Conservation (phyloP, 257 asterid genomes). For the Forsythia viridissima region DNA sequence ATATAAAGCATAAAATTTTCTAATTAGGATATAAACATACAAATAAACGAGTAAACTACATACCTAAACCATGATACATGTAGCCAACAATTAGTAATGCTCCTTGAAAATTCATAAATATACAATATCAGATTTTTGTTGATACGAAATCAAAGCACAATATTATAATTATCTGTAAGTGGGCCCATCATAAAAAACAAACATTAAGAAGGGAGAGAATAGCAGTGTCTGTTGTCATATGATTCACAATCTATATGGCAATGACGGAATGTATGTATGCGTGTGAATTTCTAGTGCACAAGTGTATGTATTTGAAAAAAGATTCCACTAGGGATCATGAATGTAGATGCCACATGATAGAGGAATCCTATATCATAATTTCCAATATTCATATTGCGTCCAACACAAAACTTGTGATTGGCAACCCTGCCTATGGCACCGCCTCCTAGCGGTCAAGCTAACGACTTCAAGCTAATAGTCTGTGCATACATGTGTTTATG, state of each 20-base stretch:
- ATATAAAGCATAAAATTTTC: background rate
- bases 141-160: background rate
- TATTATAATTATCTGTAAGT: background rate
- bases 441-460: background rate
- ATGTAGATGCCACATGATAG: background rate
- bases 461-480: background rate
- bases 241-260: background rate
- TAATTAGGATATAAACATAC: background rate
- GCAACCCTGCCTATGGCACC: background rate
- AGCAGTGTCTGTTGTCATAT: background rate
- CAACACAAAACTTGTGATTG: background rate
- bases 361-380: background rate
- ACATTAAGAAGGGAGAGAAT: background rate
- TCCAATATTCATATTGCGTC: background rate
- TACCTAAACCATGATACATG: constrained; percentile 14
- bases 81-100: constrained; percentile 11
- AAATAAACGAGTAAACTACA: background rate
- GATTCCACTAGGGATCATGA: background rate
- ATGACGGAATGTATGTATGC: background rate
- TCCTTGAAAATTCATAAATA: constrained; percentile 13
- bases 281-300: background rate
- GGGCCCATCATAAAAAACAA: background rate
- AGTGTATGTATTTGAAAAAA: too few species aligned
- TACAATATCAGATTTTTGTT: background rate
- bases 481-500: background rate